These are phyloP conservation scores for Bipolaris bicolor DNA, from an alignment of 2,329 filamentous ascomycete genomes.

Conservation along the genomic window DNA sequence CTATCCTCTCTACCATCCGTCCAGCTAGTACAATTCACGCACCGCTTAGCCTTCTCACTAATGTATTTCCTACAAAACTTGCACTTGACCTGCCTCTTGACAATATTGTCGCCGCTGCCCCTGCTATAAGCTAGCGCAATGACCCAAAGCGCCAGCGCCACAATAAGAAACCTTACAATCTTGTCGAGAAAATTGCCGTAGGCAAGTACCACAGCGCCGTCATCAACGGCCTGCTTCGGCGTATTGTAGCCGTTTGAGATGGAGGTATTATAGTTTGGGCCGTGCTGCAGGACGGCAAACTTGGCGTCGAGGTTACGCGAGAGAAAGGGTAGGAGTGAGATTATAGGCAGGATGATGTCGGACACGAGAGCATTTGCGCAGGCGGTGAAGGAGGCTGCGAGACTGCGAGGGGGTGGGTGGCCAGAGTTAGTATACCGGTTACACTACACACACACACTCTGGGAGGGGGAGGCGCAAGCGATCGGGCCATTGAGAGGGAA, in stretches of 20 bases:
- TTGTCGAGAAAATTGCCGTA: slow-evolving; percentile 74
- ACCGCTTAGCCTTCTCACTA: slow-evolving; percentile 66
- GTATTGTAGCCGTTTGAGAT: slow-evolving; percentile 69
- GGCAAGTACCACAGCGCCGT: slow-evolving; percentile 74
- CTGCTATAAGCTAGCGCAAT: slow-evolving; percentile 68
- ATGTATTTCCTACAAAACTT: slow-evolving; percentile 69
- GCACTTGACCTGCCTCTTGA: slow-evolving; percentile 73
- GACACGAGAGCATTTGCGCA: slow-evolving; percentile 75
- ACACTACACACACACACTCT: neutral
- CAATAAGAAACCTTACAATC: slow-evolving; percentile 67
- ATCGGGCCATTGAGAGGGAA: neutral
- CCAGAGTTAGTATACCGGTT: neutral
- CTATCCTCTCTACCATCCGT: slow-evolving; percentile 61
- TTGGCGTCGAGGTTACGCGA: slow-evolving; percentile 76
- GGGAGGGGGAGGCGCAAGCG: too few relatives aligned
- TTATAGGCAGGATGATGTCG: slow-evolving; percentile 71
- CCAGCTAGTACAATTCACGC: slow-evolving; percentile 65
- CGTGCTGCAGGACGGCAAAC: slow-evolving; percentile 68
- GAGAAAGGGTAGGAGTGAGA: slow-evolving; percentile 72
- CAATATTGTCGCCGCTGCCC: slow-evolving; percentile 68
- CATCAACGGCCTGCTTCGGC: slow-evolving; percentile 69
- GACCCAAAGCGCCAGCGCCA: slow-evolving; percentile 69
- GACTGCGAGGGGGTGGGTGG: slow-evolving; percentile 50
- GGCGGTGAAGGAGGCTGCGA: slow-evolving; percentile 73
- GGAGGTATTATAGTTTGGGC: slow-evolving; percentile 54